phyloP scores from a whole-genome alignment of 2,329 filamentous ascomycete species.

The Trichoderma guizhouense region DNA sequence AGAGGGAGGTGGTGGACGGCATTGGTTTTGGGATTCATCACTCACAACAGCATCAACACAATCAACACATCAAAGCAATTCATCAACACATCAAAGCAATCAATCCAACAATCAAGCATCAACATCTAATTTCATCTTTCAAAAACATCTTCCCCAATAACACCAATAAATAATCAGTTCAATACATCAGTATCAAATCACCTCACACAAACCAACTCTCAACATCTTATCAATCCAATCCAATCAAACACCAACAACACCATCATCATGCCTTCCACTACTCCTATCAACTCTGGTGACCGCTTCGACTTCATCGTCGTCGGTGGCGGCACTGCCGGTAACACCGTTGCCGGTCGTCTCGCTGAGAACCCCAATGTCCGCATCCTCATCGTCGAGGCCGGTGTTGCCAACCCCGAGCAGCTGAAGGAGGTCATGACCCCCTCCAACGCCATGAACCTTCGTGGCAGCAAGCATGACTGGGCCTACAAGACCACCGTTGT shows the following conservation, averaged over 20 bases:
- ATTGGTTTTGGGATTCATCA: neutral
- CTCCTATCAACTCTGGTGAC: slow-evolving; percentile 12
- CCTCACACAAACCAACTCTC: neutral
- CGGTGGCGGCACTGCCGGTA: slow-evolving; percentile 36
- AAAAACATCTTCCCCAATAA: no score
- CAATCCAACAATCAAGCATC: neutral
- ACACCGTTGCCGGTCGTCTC: slow-evolving; percentile 36
- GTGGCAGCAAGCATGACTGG: slow-evolving; percentile 57
- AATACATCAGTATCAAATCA: neutral
- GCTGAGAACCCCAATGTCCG: slow-evolving; percentile 37
- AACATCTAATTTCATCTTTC: neutral
- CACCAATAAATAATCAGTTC: no score
- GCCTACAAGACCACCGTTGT: slow-evolving; percentile 60
- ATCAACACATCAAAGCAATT: slow-evolving; percentile 25
- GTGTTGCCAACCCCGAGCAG: slow-evolving; percentile 45
- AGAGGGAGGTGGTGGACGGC: neutral
- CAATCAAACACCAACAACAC: neutral
- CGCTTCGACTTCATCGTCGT: slow-evolving; percentile 33
- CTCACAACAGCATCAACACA: neutral
- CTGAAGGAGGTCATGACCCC: slow-evolving; percentile 53
- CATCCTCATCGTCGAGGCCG: slow-evolving; percentile 48
- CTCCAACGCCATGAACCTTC: slow-evolving; percentile 49
- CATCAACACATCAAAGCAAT: neutral
- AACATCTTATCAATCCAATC: slow-evolving; percentile 19
- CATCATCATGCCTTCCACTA: slow-evolving; percentile 13